Evolutionary conservation across 2,329 filamentous ascomycete genomes (phyloP), one percentile per base, ranked within the genome.

Genomic region (Cladosporium sp.): DNA sequence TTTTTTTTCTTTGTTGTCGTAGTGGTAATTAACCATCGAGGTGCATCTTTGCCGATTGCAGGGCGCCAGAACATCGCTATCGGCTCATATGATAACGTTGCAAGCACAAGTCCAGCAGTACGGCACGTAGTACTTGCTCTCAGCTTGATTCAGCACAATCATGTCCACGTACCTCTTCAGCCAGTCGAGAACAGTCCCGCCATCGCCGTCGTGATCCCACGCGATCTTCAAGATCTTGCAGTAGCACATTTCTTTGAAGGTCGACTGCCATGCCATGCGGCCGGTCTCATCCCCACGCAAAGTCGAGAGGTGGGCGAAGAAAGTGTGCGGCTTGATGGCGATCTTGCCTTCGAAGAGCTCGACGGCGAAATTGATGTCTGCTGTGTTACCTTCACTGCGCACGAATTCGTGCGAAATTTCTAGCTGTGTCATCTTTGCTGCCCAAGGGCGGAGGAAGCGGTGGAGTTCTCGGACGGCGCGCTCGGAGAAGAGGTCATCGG

Each of bases 401-500:
- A 19, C 28, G n/a, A 36, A 15, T 5, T 14, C 11, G 2, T 50
- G 45, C 7, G 45, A 36, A n/a, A 50, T n/a, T 36, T 19, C 30
- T n/a, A 54, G n/a, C 3, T 22, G n/a, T 1, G 37, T 54, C 14
- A 54, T 34, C 6, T 30, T 30, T 9, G 9, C 12, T 3, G 9
- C 51, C 36, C 37, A 54, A 1, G 51, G 51, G n/a, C 9, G 15
- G 14, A 54, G 38, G 7, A 15, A 12, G 5, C 5, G 14, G 38
- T 11, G 4, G 22, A 37, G 38, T 19, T 43, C 28, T 8, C 14
- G 17, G 38, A 43, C n/a, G n/a, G 51, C 38, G 8, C n/a, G 28
- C 12, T 40, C 14, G 12, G 60, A 30, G 17, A 59, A 59, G 25
- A 57, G 20, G 11, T 36, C 40, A 25, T 59, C 37, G n/a, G 55